phyloP scores from a whole-genome alignment of 176 grass and related monocot genomes.

The Miscanthus lutarioriparius region DNA sequence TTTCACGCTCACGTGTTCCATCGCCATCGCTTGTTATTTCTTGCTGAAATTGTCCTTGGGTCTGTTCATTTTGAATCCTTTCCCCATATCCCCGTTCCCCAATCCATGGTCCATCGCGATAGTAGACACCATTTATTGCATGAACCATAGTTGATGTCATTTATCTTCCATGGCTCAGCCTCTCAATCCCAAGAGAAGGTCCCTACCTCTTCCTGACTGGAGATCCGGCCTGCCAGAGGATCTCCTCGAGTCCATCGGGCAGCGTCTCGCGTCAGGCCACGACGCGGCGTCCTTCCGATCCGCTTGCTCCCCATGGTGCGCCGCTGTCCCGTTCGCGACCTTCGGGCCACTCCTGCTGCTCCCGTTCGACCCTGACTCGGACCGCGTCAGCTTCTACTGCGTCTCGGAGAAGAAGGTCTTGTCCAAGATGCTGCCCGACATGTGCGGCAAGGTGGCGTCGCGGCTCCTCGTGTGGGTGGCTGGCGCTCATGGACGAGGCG shows the following conservation, averaged over 20 bases:
- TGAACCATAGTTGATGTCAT: not conserved
- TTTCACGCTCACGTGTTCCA: not conserved
- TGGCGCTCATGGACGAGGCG: constrained; percentile 33
- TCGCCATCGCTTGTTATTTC: not conserved
- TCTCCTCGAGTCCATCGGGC: not conserved
- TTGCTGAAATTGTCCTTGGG: not conserved
- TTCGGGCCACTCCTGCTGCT: constrained; percentile 9
- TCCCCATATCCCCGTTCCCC: not conserved
- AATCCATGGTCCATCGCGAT: not conserved
- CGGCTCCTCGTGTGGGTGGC: constrained; percentile 28
- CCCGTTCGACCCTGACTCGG: not conserved
- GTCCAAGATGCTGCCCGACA: not conserved
- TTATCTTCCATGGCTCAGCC: not conserved
- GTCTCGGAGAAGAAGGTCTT: not conserved
- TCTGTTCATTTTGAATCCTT: not conserved
- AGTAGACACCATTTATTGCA: not conserved
- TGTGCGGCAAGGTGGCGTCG: not conserved
- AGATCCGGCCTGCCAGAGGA: not conserved
- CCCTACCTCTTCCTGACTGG: not conserved
- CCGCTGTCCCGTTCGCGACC: not conserved
- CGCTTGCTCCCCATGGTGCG: not conserved
- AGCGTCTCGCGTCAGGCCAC: not conserved
- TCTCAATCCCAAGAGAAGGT: not conserved
- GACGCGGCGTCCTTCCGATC: constrained; percentile 8
- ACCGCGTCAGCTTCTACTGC: not conserved